Base-by-base conservation (phyloP, 2,329 filamentous ascomycete species). In the Monascus ruber region DNA sequence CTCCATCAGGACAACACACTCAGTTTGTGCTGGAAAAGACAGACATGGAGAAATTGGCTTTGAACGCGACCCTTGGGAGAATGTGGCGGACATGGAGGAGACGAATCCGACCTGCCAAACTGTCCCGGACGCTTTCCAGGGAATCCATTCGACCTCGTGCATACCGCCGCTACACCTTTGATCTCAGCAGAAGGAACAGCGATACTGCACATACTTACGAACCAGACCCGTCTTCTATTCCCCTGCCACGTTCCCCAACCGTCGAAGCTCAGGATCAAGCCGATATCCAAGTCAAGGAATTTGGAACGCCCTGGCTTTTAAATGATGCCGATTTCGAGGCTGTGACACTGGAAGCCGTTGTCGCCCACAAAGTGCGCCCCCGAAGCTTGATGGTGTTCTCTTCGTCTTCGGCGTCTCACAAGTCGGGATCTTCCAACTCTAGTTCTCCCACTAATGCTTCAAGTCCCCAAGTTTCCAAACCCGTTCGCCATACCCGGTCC, bases 21-120 rank as follows among this genome's bases (percentile, higher is more conserved):
- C 76, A 79, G 10, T 72, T 94, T 38, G 70, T 88, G n/a, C 80
- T 98, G 25, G 85, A 93, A 53, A 89, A 96, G 53, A 68, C 79
- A 39, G 91, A 98, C 57, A 85, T 95, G 72, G 91, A 96, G 56
- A 85, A 88, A 49, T 77, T 96, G 47, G 89, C 89, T 5, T 71
- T 96, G 43, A 93, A 94, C 56, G 76, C 87, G 41, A 88, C 85
- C 2, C 69, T 98, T 1, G 91, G 91, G 17, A 74, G 88, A 36
- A 70, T 96, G 33, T 98, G 91, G 91, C 78, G 91, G 51, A 83
- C 85, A 25, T 98, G 91, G 91, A 86, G 91, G 65, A 94, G 94
- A 66, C 77, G 83, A 38, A 52, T 59, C 39, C 54, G 58, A 34
- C 43, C 50, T 4, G 55, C 55, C 10, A 54, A 45, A 37, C 54